A percentile compares a stretch with the other conserved stretches of the same genome.
These are phyloP conservation scores for Cymbopogon citratus DNA, from an alignment of 176 grass and related monocot genomes.

Conservation along the genomic window DNA sequence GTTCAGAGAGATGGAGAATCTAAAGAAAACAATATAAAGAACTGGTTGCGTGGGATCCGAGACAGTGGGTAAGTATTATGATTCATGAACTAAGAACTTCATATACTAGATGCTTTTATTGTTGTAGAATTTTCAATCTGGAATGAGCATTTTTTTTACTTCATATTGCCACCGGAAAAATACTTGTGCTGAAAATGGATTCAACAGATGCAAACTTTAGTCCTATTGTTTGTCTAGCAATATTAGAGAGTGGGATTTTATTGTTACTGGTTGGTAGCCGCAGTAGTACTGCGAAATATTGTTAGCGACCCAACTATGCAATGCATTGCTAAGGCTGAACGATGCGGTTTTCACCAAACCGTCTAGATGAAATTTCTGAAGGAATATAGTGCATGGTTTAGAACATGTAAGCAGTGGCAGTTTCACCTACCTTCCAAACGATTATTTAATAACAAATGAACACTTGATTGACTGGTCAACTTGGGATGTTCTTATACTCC, in stretches of 20 bases:
- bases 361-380: neutral
- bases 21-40: slow-evolving; percentile 86
- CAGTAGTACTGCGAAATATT: neutral
- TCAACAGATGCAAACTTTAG: neutral
- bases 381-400: neutral
- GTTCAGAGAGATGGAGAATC: slow-evolving; percentile 68
- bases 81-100: neutral
- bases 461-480: neutral
- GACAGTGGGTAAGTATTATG: slow-evolving; percentile 79
- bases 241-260: neutral
- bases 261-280: neutral
- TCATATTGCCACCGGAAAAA: neutral
- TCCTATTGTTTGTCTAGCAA: neutral
- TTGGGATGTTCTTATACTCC: neutral
- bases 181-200: neutral
- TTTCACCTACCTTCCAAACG: neutral
- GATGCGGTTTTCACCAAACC: neutral
- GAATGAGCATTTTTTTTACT: neutral
- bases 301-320: neutral
- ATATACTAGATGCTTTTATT: neutral
- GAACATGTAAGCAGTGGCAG: neutral
- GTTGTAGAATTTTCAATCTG: neutral
- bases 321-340: neutral
- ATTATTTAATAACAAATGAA: neutral
- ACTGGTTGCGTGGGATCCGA: slow-evolving; percentile 90